Evolutionary conservation across 148 eudicot genomes (phyloP), one percentile per base, ranked within the genome.

Genomic region (Dysphania ambrosioides): DNA sequence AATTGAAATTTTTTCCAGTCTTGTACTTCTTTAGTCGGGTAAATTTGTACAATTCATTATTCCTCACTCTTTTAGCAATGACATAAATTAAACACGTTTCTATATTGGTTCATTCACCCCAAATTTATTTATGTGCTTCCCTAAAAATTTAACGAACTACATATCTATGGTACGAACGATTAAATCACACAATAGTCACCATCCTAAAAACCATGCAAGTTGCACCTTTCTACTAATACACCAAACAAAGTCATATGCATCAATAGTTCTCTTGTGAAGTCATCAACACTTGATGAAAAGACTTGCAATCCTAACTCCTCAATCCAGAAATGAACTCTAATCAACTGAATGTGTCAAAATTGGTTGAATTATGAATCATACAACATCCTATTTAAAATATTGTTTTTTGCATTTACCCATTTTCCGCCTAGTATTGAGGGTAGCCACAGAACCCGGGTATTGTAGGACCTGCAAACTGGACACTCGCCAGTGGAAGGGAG

Each of bases 401-500:
- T 38, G 15, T 27, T 12, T n/a, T 75, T 62, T 26, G 44, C 6
- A 19, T 74, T 79, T 61, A 73, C 65, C 70, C 67, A 24, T 30
- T 64, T 63, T 60, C 42, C 23, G 18, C 61, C 78, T 74, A 59
- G 68, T 30, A 56, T 31, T n/a, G n/a, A n/a, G n/a, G 41, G 40
- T 31, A 68, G 56, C 85, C 87, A 93, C 21, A 93, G 68, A 77
- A 82, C 85, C 80, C 95, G 78, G 56, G 98, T 91, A 78, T 93
- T 93, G 84, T 91, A 93, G 23, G 97, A 93, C 66, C 97, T 90
- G 75, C 98, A 93, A 67, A 75, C 68, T 60, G 88, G 68, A 82
- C 98, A 93, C 83, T 93, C 91, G 80, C 91, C 91, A 91, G 64
- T 93, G 98, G 72, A 89, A 91, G 29, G 86, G 70, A 78, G 91